Evolutionary conservation across 257 asterid genomes (phyloP), one percentile per base, ranked within the genome.

Genomic region (Buddleja alternifolia): DNA sequence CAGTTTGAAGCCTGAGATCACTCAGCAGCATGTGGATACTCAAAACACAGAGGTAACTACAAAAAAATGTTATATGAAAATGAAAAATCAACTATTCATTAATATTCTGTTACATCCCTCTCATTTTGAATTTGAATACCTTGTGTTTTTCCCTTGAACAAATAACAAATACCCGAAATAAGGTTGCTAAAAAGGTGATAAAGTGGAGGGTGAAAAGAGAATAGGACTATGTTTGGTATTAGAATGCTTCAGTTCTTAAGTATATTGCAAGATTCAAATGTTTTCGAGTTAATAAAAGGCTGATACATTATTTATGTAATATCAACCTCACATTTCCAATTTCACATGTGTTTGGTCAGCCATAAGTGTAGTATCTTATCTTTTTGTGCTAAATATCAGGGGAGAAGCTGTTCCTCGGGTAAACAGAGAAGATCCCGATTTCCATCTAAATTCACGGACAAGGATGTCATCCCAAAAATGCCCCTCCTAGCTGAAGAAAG

Each of bases 361-460:
- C 58, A 12, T 64, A 52, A 40, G 54, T 25, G 1, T 42, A 21
- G 47, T 40, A 46, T 69, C 77, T 70, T 42, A 56, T 66, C 37
- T 68, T 55, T 70, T 74, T 42, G 69, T 75, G 54, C 39, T 61
- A 66, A 60, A 69, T 75, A 74, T 51, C 85, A 92, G 97, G 86
- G 72, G 50, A 76, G 95, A 75, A 87, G 95, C 54, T 77, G 83
- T 75, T 89, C 95, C 50, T 78, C 95, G 10, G 93, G 85, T 34
- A 92, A 86, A 81, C 98, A 89, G 70, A 84, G 93, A 71, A 80
- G 85, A 70, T 57, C 94, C 12, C 78, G 83, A 23, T 50, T 84
- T 46, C 93, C 97, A 65, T 84, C 96, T 50, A 88, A 92, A 85
- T 89, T 89, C 78, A 77, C 60, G 11, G 96, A 92, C 85, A 89